Conservation (phyloP, 306 rosid species). For the Cicer yamashitae region DNA sequence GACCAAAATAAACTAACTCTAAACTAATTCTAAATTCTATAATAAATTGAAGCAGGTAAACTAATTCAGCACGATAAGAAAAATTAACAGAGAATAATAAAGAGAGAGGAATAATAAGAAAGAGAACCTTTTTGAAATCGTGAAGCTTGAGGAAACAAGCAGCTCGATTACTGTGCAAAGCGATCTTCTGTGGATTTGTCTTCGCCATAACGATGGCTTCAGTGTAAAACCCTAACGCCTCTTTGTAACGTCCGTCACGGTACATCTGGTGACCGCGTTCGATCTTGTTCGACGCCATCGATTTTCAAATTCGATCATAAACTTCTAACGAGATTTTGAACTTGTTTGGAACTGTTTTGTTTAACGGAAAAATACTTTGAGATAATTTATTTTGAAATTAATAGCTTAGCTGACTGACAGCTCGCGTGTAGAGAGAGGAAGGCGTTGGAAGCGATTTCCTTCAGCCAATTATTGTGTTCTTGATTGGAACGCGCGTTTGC, state of each 20-base stretch:
- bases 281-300: constrained; percentile 77
- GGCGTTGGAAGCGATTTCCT: constrained; percentile 3
- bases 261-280: constrained; percentile 89
- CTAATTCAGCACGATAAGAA: neutral
- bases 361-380: neutral
- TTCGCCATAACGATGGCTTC: constrained; percentile 78
- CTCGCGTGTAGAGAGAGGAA: neutral
- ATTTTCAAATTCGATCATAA: constrained; percentile 18
- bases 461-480: neutral
- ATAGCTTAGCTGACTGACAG: neutral
- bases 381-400: neutral
- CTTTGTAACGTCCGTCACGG: constrained; percentile 77
- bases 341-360: neutral
- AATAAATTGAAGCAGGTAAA: neutral
- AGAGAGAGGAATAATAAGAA: neutral
- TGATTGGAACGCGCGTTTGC: constrained; percentile 17
- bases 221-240: constrained; percentile 84
- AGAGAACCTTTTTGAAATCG: constrained; percentile 71
- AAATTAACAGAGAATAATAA: neutral
- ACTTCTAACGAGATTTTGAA: neutral
- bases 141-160: constrained; percentile 93
- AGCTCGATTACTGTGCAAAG: constrained; percentile 86
- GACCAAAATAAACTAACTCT: too few species aligned
- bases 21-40: too few species aligned
- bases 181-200: constrained; percentile 77